These are phyloP conservation scores for Exobasidium rhododendri DNA, from an alignment of 1,284 basidiomycete species.

Conservation along the genomic window DNA sequence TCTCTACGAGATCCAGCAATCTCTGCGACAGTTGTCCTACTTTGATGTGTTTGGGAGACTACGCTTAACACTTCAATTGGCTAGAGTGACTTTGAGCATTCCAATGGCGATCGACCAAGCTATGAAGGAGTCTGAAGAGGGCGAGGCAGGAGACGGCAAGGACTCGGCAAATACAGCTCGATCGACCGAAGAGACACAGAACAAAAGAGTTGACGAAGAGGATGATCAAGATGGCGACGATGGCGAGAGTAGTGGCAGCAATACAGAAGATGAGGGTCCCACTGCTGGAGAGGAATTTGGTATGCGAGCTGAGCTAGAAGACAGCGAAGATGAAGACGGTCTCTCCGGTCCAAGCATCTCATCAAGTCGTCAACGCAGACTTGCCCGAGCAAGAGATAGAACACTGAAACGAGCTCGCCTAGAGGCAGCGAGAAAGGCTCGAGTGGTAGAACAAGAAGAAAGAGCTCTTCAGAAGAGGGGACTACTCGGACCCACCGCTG, in stretches of 20 bases:
- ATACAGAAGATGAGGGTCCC: not conserved
- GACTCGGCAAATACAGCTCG: not conserved
- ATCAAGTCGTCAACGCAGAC: not conserved
- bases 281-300: conserved; percentile 10
- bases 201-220: not conserved
- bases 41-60: conserved; percentile 74
- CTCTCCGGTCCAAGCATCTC: not conserved
- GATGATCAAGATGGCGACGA: not conserved
- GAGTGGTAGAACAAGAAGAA: conserved; percentile 20
- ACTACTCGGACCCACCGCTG: conserved; percentile 39
- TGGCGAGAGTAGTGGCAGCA: conserved; percentile 3
- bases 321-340: conserved; percentile 16
- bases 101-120: conserved; percentile 74
- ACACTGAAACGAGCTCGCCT: not conserved
- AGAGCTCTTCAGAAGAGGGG: conserved; percentile 25
- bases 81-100: conserved; percentile 72
- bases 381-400: not conserved
- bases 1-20: conserved; percentile 73
- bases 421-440: conserved; percentile 3
- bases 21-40: conserved; percentile 70
- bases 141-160: conserved; percentile 6
- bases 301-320: conserved; percentile 14
- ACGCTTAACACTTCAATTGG: conserved; percentile 71
- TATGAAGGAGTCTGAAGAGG: conserved; percentile 55
- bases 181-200: not conserved